Conservation (phyloP, 768 basidiomycete genomes). For the Leucocoprinus leucothites region DNA sequence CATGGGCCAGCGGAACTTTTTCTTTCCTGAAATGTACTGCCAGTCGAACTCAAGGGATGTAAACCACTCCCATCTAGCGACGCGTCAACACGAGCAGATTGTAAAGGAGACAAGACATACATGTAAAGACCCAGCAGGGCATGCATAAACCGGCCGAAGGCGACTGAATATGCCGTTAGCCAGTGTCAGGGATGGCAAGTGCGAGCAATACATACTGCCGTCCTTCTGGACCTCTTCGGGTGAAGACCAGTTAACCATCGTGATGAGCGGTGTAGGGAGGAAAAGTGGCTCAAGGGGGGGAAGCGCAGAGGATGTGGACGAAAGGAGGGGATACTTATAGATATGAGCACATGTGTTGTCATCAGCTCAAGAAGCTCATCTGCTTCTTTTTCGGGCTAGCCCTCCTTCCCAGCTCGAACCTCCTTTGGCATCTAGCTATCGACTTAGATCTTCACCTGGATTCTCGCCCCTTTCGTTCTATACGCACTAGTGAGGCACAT, state of each 20-base stretch:
- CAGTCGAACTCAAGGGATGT: constrained; percentile 64
- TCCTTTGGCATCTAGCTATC: constrained; percentile 1
- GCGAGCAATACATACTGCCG: constrained; percentile 31
- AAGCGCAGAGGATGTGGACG: constrained; percentile 13
- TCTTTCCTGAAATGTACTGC: constrained; percentile 54
- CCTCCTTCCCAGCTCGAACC: constrained; percentile 2
- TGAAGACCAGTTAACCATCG: constrained; percentile 61
- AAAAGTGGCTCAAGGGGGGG: constrained; percentile 12
- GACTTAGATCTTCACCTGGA: not conserved
- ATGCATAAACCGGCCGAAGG: constrained; percentile 58
- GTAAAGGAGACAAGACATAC: constrained; percentile 28
- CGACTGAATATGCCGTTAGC: constrained; percentile 24
- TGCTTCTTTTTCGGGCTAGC: constrained; percentile 2
- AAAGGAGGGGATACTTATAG: constrained; percentile 19
- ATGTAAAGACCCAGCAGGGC: constrained; percentile 57
- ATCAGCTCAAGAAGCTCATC: not conserved
- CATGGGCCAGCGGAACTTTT: constrained; percentile 65
- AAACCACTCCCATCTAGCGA: constrained; percentile 62
- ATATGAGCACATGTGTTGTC: constrained; percentile 5
- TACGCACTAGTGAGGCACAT: not conserved
- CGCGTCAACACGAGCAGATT: constrained; percentile 2
- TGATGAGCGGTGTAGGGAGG: constrained; percentile 9
- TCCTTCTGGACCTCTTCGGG: constrained; percentile 43
- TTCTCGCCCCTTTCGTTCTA: not conserved
- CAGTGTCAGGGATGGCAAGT: not conserved